Base-by-base conservation (phyloP, 2,329 filamentous ascomycete genomes). In the Sarocladium strictum region DNA sequence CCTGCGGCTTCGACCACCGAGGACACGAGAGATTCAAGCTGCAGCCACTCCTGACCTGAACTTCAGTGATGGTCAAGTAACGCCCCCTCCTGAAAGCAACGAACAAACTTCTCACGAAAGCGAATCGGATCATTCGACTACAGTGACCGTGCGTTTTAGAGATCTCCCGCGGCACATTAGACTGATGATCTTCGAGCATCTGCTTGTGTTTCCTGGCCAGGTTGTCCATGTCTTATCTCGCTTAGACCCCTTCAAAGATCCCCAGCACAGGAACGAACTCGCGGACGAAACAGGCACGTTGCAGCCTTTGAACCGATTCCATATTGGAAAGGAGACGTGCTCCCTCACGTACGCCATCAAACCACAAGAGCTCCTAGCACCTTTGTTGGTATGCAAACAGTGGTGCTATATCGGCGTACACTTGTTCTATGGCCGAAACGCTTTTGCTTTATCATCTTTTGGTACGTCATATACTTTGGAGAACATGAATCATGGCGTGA, bases 391-490 rank as follows among this genome's bases (percentile, higher is more conserved):
- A 0, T 72, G 63, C 53, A 73, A 66, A 54, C 59, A 63, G 1
- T 76, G 73, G 69, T 61, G 67, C 50, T 73, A 69, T 26, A 59
- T 75, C 1, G 74, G 71, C 0, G 59, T 64, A 2, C 71, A 74
- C 55, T 57, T 72, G 2, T 80, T 80, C 57, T 79, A 79, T 54
- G 74, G 75, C 7, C 56, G 64, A 1, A 80, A 80, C 58, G 74
- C 65, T 0, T 79, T 80, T 56, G 72, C 71, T 0, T 80, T 80
- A n/a, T n/a, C n/a, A n/a, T n/a, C n/a, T n/a, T n/a, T n/a, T n/a
- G n/a, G n/a, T n/a, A n/a, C n/a, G n/a, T n/a, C n/a, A n/a, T n/a
- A n/a, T n/a, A n/a, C n/a, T n/a, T n/a, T n/a, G n/a, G n/a, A n/a
- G n/a, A n/a, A n/a, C n/a, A n/a, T n/a, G n/a, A n/a, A n/a, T n/a